A percentile compares a stretch with the other conserved stretches of the same genome.
These are phyloP conservation scores for Fusarium staphyleae DNA, from an alignment of 2,329 filamentous ascomycete species.

Conservation along the genomic window DNA sequence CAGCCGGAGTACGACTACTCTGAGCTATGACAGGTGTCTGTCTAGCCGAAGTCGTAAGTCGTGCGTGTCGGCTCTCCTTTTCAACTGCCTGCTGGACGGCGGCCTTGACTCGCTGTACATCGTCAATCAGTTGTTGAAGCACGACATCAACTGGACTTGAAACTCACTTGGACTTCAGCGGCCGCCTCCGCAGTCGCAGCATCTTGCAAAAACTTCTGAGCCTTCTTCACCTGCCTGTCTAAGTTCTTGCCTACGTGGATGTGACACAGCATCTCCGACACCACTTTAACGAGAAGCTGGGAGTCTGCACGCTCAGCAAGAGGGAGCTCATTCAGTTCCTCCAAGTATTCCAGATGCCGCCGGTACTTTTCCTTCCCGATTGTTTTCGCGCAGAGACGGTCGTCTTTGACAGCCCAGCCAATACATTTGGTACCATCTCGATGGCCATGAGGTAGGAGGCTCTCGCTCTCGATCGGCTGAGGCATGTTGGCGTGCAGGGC, in stretches of 20 bases:
- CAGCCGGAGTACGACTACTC: neutral
- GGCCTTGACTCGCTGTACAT: neutral
- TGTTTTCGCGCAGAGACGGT: neutral
- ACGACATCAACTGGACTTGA: neutral
- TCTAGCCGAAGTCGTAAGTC: too few relatives aligned
- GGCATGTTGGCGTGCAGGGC: neutral
- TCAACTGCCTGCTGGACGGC: neutral
- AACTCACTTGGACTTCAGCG: neutral
- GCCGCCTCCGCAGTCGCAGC: neutral
- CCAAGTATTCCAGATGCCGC: neutral
- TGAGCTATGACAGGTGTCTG: too few relatives aligned
- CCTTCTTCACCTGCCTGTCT: neutral
- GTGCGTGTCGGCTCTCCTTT: too few relatives aligned
- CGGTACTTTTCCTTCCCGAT: neutral
- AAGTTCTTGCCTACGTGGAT: neutral
- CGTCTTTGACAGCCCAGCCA: neutral
- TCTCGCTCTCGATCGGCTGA: neutral
- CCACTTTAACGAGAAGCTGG: neutral
- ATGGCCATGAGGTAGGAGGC: neutral
- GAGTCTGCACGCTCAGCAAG: neutral
- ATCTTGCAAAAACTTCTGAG: neutral
- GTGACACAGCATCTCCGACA: neutral
- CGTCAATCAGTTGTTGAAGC: neutral
- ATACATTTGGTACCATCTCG: conserved; percentile 1
- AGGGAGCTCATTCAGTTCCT: neutral